Conservation (phyloP, 2,329 filamentous ascomycete species). For the Calonectria naviculata region DNA sequence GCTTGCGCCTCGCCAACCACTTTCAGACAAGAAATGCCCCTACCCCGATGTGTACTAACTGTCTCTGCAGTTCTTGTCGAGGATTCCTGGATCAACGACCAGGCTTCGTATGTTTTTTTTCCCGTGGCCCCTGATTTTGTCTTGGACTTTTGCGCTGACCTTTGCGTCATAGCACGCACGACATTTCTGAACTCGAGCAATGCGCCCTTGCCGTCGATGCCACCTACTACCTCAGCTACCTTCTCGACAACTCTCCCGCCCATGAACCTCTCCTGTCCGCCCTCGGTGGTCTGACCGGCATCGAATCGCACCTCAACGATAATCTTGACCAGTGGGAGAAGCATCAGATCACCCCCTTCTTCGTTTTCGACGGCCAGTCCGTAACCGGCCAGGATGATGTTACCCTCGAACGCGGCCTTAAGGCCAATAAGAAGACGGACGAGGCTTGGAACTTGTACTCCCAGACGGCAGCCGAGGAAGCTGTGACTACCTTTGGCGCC, state of each 20-base stretch:
- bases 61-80: constrained; percentile 47
- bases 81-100: constrained; percentile 53
- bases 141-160: constrained; percentile 33
- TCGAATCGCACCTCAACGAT: constrained; percentile 79
- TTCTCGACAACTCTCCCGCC: constrained; percentile 76
- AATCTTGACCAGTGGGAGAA: constrained; percentile 80
- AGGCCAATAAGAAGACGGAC: constrained; percentile 77
- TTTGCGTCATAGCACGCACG: constrained; percentile 59
- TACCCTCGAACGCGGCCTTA: constrained; percentile 70
- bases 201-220: constrained; percentile 88
- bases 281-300: constrained; percentile 86
- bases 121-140: constrained; percentile 1
- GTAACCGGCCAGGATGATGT: constrained; percentile 80
- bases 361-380: constrained; percentile 92
- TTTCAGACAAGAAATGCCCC: background rate
- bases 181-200: constrained; percentile 78
- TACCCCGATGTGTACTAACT: constrained; percentile 32
- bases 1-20: constrained; percentile 13
- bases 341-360: constrained; percentile 80
- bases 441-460: constrained; percentile 91
- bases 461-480: constrained; percentile 79
- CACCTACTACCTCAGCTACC: constrained; percentile 84
- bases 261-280: constrained; percentile 92
- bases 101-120: constrained; percentile 47
- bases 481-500: constrained; percentile 85